A percentile compares a stretch with the other conserved stretches of the same genome.
Evolutionary conservation across 2,329 filamentous ascomycete genomes (phyloP).

Genomic region (Phaeosphaeriaceae sp.): DNA sequence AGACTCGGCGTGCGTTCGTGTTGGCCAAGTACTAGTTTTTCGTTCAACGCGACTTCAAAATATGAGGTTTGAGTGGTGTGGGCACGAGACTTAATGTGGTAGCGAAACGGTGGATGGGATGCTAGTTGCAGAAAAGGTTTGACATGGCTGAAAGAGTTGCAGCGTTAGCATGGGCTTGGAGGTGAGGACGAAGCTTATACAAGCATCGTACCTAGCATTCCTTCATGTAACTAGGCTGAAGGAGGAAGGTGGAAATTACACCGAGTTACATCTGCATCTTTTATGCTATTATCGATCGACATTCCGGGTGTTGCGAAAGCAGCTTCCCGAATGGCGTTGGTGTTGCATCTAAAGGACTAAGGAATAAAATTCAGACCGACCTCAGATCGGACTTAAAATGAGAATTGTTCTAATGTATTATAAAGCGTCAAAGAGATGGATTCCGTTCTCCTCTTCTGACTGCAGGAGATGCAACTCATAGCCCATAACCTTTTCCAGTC

Average conservation of each 20-base stretch:
- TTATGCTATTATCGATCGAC: not conserved
- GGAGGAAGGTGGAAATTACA: constrained; percentile 1
- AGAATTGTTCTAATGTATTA: too few species aligned
- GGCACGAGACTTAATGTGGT: too few species aligned
- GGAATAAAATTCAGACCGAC: not conserved
- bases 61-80: too few species aligned
- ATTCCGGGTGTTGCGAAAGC: not conserved
- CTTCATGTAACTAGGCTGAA: not conserved
- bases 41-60: too few species aligned
- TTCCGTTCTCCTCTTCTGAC: too few species aligned
- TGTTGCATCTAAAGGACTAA: not conserved
- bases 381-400: too few species aligned
- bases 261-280: constrained; percentile 1
- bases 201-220: not conserved
- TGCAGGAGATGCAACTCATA: too few species aligned
- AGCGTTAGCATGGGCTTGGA: too few species aligned
- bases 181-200: not conserved
- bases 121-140: not conserved
- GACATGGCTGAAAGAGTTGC: not conserved
- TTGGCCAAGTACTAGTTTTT: too few species aligned
- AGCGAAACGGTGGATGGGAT: too few species aligned
- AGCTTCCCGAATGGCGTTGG: not conserved
- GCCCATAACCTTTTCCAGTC: too few species aligned
- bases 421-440: too few species aligned
- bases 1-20: not conserved